Conservation (phyloP, 1,284 basidiomycete species). For the Puccinia polysora region DNA sequence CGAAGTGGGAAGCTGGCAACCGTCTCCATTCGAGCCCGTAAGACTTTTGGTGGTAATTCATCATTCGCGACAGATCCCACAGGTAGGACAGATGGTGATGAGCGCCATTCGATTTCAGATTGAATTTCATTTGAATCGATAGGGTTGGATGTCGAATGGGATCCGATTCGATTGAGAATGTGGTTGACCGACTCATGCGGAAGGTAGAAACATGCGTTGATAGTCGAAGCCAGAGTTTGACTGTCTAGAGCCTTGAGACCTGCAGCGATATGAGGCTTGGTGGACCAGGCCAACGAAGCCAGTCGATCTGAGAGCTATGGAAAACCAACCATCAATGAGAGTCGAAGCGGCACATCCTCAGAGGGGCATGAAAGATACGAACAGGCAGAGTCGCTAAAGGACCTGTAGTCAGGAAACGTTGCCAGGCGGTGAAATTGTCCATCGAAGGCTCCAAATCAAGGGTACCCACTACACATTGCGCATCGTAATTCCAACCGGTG, state of each 20-base stretch:
- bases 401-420: constrained; percentile 90
- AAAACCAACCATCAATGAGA: neutral
- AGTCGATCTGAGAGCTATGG: constrained; percentile 62
- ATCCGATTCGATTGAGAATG: constrained; percentile 18
- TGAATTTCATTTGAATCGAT: constrained; percentile 7
- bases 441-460: constrained; percentile 61
- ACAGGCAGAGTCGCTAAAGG: constrained; percentile 86
- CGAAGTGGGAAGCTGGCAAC: constrained; percentile 85
- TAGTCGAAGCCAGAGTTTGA: constrained; percentile 65
- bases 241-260: constrained; percentile 68
- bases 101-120: constrained; percentile 41
- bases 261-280: constrained; percentile 69
- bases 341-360: neutral
- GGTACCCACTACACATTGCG: constrained; percentile 85
- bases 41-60: constrained; percentile 70
- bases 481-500: constrained; percentile 86
- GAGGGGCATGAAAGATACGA: constrained; percentile 8
- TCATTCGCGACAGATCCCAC: constrained; percentile 45
- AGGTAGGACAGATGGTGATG: constrained; percentile 13
- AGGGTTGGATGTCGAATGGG: constrained; percentile 2
- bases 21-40: constrained; percentile 67
- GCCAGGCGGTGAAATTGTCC: constrained; percentile 66
- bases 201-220: constrained; percentile 87
- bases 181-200: constrained; percentile 65
- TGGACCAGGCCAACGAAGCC: constrained; percentile 94